phyloP scores from a whole-genome alignment of 129 eudicot species.

The Flaveria linearis region DNA sequence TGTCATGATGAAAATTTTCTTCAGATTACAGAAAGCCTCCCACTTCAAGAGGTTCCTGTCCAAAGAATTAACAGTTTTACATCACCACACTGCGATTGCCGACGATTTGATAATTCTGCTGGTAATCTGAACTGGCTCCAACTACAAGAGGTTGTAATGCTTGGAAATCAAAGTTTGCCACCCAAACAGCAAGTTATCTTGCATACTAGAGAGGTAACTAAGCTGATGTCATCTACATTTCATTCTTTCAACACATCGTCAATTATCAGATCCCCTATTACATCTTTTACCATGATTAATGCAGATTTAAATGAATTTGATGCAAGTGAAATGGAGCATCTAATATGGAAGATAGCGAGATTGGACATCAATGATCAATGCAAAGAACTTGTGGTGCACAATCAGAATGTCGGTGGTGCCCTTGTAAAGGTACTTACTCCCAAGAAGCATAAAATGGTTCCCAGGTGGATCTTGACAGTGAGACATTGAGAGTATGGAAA shows the following conservation, averaged over 20 bases:
- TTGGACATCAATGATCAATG: constrained; percentile 32
- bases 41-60: constrained; percentile 23
- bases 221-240: background rate
- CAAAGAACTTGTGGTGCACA: constrained; percentile 35
- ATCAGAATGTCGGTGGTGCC: constrained; percentile 19
- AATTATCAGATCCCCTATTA: background rate
- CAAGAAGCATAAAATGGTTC: constrained; percentile 31
- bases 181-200: constrained; percentile 8
- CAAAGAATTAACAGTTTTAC: constrained; percentile 24
- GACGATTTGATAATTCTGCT: background rate
- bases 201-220: constrained; percentile 17
- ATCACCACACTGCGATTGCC: background rate
- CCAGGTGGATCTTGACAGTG: constrained; percentile 51
- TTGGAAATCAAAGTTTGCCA: constrained; percentile 21
- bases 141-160: constrained; percentile 20
- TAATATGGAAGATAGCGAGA: constrained; percentile 26
- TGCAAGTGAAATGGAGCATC: constrained; percentile 13
- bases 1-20: constrained; percentile 23
- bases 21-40: constrained; percentile 4
- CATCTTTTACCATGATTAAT: constrained; percentile 25
- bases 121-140: constrained; percentile 11
- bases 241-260: background rate
- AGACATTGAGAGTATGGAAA: constrained; percentile 47
- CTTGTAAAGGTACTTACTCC: constrained; percentile 33
- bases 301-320: constrained; percentile 29